Percentiles rank a stretch among this genome's conserved stretches.
Evolutionary conservation across 352 stramenopile genomes (phyloP).

Genomic region (Peronosclerospora sorghi): DNA sequence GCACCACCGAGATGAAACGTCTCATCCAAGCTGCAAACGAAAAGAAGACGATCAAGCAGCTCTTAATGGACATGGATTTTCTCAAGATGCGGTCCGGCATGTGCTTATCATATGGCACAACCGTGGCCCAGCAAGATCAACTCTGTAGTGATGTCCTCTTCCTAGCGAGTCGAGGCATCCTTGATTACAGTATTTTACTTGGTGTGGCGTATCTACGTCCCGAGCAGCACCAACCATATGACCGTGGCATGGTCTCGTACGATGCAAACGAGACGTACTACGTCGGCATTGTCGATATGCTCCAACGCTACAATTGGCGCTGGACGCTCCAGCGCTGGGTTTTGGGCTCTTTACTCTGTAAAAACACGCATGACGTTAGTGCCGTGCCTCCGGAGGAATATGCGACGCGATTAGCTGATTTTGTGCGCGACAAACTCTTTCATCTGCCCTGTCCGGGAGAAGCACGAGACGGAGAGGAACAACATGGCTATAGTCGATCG

Average conservation of each 20-base stretch:
- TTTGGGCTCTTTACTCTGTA: conserved; percentile 58
- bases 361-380: conserved; percentile 74
- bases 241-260: conserved; percentile 34
- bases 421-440: conserved; percentile 63
- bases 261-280: conserved; percentile 60
- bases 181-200: conserved; percentile 78
- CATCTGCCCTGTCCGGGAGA: conserved; percentile 16
- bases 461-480: conserved; percentile 6
- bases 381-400: conserved; percentile 65
- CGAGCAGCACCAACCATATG: conserved; percentile 16
- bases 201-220: conserved; percentile 44
- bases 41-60: conserved; percentile 43
- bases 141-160: conserved; percentile 77
- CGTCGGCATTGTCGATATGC: conserved; percentile 70
- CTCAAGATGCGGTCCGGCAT: conserved; percentile 61
- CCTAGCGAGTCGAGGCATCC: conserved; percentile 69
- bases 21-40: conserved; percentile 60
- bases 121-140: conserved; percentile 40
- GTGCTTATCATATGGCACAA: conserved; percentile 32
- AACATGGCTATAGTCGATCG: conserved; percentile 13
- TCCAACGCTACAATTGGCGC: conserved; percentile 80
- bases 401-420: conserved; percentile 53
- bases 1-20: conserved; percentile 37
- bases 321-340: conserved; percentile 77
- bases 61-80: conserved; percentile 85